Evolutionary conservation across 2,329 filamentous ascomycete species (phyloP).

Genomic region (Aspergillus alliaceus): DNA sequence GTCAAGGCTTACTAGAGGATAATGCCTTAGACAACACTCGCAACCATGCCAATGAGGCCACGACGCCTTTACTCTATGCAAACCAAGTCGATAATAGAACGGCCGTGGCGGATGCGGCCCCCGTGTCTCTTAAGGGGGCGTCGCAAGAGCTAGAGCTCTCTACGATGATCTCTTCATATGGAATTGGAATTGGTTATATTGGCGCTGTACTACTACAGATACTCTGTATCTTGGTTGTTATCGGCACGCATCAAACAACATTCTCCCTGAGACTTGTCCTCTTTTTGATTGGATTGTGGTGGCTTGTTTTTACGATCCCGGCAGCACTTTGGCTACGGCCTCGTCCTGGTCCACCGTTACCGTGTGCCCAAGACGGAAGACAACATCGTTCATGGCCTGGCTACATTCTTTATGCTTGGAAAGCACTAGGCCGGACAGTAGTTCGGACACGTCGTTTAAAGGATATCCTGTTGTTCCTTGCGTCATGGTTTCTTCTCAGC

Average conservation of each 20-base stretch:
- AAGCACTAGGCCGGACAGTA: conserved; percentile 76
- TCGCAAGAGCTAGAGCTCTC: conserved; percentile 76
- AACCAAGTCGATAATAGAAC: conserved; percentile 5
- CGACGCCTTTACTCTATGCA: conserved; percentile 28
- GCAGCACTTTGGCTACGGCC: conserved; percentile 83
- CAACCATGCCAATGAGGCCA: conserved; percentile 14
- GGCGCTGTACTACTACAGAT: conserved; percentile 84
- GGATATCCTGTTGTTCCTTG: conserved; percentile 81
- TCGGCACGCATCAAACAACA: conserved; percentile 71
- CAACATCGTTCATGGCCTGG: conserved; percentile 58
- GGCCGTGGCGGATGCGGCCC: conserved; percentile 6
- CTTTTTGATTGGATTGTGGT: conserved; percentile 86
- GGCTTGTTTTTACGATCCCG: conserved; percentile 87
- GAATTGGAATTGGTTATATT: conserved; percentile 90
- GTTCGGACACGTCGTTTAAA: conserved; percentile 71
- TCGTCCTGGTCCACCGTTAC: conserved; percentile 80
- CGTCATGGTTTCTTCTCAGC: conserved; percentile 90
- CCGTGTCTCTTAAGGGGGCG: conserved; percentile 1
- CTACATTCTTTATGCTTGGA: conserved; percentile 84
- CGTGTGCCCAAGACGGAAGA: conserved; percentile 38
- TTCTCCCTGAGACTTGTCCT: conserved; percentile 85
- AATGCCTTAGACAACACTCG: conserved; percentile 4
- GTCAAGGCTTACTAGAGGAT: neutral
- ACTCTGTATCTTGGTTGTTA: conserved; percentile 73
- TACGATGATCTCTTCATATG: conserved; percentile 85